These are phyloP conservation scores for Blastobotrys raffinosifermentans DNA, from an alignment of 1,139 yeast genomes.

Conservation along the genomic window DNA sequence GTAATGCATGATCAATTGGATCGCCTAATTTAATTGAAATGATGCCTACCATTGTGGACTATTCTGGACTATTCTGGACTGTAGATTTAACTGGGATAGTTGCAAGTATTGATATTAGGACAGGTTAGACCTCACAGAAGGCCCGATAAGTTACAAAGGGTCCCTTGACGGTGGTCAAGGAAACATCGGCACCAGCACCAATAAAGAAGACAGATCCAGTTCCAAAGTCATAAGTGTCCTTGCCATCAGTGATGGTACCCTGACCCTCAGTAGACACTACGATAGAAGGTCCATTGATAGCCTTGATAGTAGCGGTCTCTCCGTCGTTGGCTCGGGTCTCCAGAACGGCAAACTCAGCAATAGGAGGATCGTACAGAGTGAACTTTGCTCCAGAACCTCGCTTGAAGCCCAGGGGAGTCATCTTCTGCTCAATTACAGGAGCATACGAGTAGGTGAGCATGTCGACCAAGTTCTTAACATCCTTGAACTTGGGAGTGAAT, in stretches of 20 bases:
- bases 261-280: conserved; percentile 75
- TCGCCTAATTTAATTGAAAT: background rate
- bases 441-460: conserved; percentile 89
- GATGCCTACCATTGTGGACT: too few relatives aligned
- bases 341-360: conserved; percentile 88
- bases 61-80: background rate
- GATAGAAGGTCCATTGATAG: conserved; percentile 82
- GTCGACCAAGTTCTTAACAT: conserved; percentile 78
- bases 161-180: conserved; percentile 47
- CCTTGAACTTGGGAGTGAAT: conserved; percentile 96
- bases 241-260: conserved; percentile 52
- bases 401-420: conserved; percentile 60
- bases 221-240: conserved; percentile 35
- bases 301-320: conserved; percentile 46
- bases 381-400: conserved; percentile 46
- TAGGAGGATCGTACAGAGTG: conserved; percentile 87
- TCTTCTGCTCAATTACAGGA: conserved; percentile 87
- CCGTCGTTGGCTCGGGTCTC: conserved; percentile 56
- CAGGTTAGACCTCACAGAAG: conserved; percentile 34
- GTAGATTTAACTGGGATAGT: background rate
- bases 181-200: conserved; percentile 67
- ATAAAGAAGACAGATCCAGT: conserved; percentile 81
- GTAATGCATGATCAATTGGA: too few relatives aligned
- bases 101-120: background rate
- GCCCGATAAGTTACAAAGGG: conserved; percentile 81